Base-by-base conservation (phyloP, 1,284 basidiomycete genomes). In the Ustilago curta region DNA sequence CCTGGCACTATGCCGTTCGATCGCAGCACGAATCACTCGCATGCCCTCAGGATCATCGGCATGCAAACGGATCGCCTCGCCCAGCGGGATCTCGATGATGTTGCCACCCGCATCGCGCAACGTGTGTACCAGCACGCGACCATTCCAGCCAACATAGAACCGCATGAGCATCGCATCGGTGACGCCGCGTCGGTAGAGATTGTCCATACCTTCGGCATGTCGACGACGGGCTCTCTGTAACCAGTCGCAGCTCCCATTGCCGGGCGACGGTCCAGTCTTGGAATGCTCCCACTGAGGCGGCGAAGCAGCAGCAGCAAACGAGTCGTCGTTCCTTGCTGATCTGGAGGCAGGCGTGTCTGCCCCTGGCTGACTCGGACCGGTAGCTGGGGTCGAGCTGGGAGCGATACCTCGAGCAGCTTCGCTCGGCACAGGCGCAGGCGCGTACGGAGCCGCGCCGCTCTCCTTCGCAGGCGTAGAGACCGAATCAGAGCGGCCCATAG, bases 81-180 rank as follows among this genome's bases (percentile, higher is more conserved):
- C 81, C 1, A 82, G 63, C 16, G 71, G 43, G 11, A 82, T 29
- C 55, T 82, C 79, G 43, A 68, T 53, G 21, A 77, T 50, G 39
- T 27, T 44, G n/a, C 70, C 74, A 9, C 50, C 12, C 7, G 59
- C 35, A 39, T 79, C 76, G 35, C 68, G 70, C 18, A 76, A 57
- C 0, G 81, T 74, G 39, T 80, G 82, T 2, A 84, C 72, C 25
- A 84, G 72, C n/a, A 58, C 59, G n/a, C 73, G 67, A 12, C 83
- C 83, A 49, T 83, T 78, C 82, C 82, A 84, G 25, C 76, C 83
- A 35, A 84, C 54, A 58, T 76, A 77, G 69, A 77, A 83, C 23
- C 65, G 67, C 61, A 76, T 56, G 21, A 84, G 80, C 83, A 84
- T 83, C 27, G 77, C 64, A 47, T 84, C 82, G 19, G 76, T 82